Conservation (phyloP, 2,329 filamentous ascomycete species). For the Scleromitrula shiraiana region DNA sequence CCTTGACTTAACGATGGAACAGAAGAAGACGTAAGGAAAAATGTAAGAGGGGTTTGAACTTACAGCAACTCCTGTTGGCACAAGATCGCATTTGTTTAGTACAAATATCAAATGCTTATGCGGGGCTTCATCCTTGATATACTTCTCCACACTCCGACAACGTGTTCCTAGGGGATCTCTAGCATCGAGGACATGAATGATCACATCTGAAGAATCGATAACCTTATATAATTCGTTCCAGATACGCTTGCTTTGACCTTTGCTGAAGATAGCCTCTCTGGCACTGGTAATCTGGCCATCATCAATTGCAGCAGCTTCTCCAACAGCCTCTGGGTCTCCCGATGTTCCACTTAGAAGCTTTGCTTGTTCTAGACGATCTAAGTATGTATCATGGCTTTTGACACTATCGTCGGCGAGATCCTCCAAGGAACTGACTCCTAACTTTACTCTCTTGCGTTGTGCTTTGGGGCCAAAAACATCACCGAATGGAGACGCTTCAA, state of each 20-base stretch:
- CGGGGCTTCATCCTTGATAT: slow-evolving; percentile 83
- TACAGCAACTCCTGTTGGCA: slow-evolving; percentile 91
- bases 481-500: slow-evolving; percentile 77
- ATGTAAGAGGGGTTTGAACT: slow-evolving; percentile 41
- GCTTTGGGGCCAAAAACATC: slow-evolving; percentile 92
- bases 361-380: slow-evolving; percentile 72
- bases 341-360: slow-evolving; percentile 66
- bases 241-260: slow-evolving; percentile 91
- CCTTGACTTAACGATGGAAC: slow-evolving; percentile 77
- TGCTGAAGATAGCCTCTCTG: slow-evolving; percentile 83
- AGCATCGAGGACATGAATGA: slow-evolving; percentile 90
- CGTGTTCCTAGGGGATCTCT: slow-evolving; percentile 84
- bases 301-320: slow-evolving; percentile 35
- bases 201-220: slow-evolving; percentile 90
- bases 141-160: slow-evolving; percentile 86
- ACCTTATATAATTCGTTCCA: slow-evolving; percentile 97
- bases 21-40: slow-evolving; percentile 11
- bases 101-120: slow-evolving; percentile 94
- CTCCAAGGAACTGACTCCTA: slow-evolving; percentile 71
- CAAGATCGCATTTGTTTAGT: slow-evolving; percentile 85
- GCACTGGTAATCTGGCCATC: slow-evolving; percentile 49
- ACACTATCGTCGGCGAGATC: slow-evolving; percentile 75
- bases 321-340: slow-evolving; percentile 41
- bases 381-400: slow-evolving; percentile 73
- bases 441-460: slow-evolving; percentile 85